phyloP scores from a whole-genome alignment of 1,139 yeast species.

The Blastobotrys raffinosifermentans region DNA sequence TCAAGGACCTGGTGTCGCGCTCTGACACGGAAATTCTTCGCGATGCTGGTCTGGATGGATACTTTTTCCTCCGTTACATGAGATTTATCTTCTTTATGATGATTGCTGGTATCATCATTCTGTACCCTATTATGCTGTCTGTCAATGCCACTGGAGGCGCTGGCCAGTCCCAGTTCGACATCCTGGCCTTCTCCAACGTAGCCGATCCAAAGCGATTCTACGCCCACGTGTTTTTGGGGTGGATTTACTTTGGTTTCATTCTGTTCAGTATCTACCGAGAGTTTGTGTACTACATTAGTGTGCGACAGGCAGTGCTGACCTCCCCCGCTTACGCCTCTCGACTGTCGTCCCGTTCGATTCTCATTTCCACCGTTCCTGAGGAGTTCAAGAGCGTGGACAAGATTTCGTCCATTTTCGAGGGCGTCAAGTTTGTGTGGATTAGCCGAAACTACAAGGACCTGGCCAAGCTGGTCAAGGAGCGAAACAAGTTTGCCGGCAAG shows the following conservation, averaged over 20 bases:
- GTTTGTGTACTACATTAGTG: constrained; percentile 67
- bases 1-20: constrained; percentile 35
- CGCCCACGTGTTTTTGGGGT: constrained; percentile 79
- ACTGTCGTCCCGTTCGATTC: constrained; percentile 69
- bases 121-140: constrained; percentile 78
- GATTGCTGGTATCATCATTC: constrained; percentile 54
- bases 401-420: constrained; percentile 56
- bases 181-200: constrained; percentile 73
- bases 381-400: constrained; percentile 57
- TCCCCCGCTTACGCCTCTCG: constrained; percentile 73
- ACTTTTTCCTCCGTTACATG: constrained; percentile 73
- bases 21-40: constrained; percentile 67
- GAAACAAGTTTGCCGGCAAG: constrained; percentile 55
- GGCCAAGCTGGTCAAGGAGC: constrained; percentile 49
- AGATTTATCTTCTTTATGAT: constrained; percentile 56
- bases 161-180: constrained; percentile 60
- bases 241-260: constrained; percentile 69
- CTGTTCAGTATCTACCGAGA: constrained; percentile 75
- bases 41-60: constrained; percentile 84
- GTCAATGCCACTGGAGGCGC: constrained; percentile 81
- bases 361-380: constrained; percentile 76
- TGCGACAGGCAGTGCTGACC: constrained; percentile 75
- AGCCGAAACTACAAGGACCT: constrained; percentile 63
- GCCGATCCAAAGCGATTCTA: constrained; percentile 58
- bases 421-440: constrained; percentile 66